These are phyloP conservation scores for Pseudonitzschia multiseries DNA, from an alignment of 108 stramenopile genomes.

Conservation along the genomic window DNA sequence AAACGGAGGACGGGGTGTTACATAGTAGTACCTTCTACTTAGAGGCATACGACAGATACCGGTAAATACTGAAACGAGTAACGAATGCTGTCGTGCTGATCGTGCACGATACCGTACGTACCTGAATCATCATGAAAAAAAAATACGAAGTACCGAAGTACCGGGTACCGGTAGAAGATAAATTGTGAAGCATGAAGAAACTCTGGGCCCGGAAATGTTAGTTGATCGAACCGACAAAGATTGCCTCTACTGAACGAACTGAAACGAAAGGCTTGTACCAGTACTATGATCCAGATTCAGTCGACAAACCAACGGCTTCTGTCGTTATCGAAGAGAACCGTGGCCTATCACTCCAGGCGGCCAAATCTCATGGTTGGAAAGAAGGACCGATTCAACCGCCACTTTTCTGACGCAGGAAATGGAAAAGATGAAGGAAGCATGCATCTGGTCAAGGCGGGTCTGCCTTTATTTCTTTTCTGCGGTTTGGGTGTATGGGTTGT, in stretches of 20 bases:
- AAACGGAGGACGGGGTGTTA: too few relatives aligned
- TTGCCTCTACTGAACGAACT: background rate
- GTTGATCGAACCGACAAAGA: background rate
- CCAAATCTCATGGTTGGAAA: background rate
- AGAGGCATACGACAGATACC: too few relatives aligned
- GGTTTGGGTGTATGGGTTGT: slow-evolving; percentile 78
- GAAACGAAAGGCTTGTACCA: background rate
- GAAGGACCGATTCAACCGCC: background rate
- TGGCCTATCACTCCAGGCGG: background rate
- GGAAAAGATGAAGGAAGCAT: slow-evolving; percentile 27
- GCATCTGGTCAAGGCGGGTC: slow-evolving; percentile 53
- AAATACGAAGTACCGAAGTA: too few relatives aligned
- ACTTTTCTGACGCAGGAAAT: slow-evolving; percentile 3
- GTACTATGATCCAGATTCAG: background rate
- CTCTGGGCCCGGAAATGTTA: too few relatives aligned
- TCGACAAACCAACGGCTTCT: background rate
- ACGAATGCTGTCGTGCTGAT: too few relatives aligned
- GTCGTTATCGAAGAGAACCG: background rate
- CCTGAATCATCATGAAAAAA: too few relatives aligned
- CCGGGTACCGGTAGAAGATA: too few relatives aligned
- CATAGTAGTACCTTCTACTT: too few relatives aligned
- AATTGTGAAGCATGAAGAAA: too few relatives aligned
- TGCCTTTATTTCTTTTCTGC: slow-evolving; percentile 81
- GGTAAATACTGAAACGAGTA: too few relatives aligned
- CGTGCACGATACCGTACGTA: too few relatives aligned